A percentile compares a stretch with the other conserved stretches of the same genome.
Conservation (phyloP, 2,329 filamentous ascomycete genomes). For the Diaporthe sp. region DNA sequence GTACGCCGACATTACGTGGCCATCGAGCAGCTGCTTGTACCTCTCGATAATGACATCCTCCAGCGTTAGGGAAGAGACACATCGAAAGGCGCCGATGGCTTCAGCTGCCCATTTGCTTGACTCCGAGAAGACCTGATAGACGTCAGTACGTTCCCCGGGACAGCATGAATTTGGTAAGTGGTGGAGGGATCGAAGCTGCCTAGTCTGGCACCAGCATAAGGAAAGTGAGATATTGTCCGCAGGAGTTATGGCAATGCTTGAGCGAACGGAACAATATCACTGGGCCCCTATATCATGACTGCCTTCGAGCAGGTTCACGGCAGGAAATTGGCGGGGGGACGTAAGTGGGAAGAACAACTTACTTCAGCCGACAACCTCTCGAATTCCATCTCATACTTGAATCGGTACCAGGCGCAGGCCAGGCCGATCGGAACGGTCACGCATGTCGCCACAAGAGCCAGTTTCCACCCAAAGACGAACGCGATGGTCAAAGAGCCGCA, state of each 20-base stretch:
- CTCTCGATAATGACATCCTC: conserved; percentile 75
- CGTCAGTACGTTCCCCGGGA: neutral
- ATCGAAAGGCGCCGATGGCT: conserved; percentile 80
- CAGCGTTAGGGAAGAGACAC: conserved; percentile 78
- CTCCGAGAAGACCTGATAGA: conserved; percentile 68
- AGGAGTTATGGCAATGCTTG: neutral
- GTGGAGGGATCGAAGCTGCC: neutral
- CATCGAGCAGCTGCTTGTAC: conserved; percentile 70
- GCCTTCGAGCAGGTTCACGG: neutral
- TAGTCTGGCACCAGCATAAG: neutral
- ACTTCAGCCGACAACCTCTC: conserved; percentile 75
- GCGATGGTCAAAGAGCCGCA: conserved; percentile 75
- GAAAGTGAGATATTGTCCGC: neutral
- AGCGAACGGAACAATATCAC: neutral
- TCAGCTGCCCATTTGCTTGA: conserved; percentile 83
- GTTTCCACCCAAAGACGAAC: conserved; percentile 83
- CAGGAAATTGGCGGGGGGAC: no score
- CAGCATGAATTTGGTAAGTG: no score
- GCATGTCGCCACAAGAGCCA: conserved; percentile 76
- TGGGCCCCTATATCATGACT: neutral
- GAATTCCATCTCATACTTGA: conserved; percentile 75
- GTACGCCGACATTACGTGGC: conserved; percentile 72
- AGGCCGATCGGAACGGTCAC: conserved; percentile 69
- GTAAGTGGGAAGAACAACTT: neutral
- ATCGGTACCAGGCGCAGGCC: conserved; percentile 63